Percentiles rank a stretch among this genome's conserved stretches.
These are phyloP conservation scores for Candida anglica DNA, from an alignment of 805 yeast species.

Conservation along the genomic window DNA sequence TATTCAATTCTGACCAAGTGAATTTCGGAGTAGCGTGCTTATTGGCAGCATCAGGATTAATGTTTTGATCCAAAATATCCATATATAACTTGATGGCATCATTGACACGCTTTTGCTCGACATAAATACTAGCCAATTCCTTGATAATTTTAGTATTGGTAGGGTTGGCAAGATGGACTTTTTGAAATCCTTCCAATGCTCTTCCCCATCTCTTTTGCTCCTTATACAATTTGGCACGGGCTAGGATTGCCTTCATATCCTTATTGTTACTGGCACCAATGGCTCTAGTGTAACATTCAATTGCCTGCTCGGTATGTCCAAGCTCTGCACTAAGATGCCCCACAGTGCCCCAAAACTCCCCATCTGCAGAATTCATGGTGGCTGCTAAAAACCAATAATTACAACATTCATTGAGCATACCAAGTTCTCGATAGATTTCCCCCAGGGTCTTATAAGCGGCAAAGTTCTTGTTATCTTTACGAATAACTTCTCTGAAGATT, in stretches of 20 bases:
- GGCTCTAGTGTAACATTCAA: constrained; percentile 60
- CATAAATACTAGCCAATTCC: constrained; percentile 51
- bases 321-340: constrained; percentile 64
- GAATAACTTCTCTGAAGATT: constrained; percentile 65
- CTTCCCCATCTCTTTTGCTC: constrained; percentile 64
- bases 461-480: constrained; percentile 70
- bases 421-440: constrained; percentile 70
- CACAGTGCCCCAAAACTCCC: constrained; percentile 72
- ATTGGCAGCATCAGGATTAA: constrained; percentile 21
- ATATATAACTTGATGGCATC: constrained; percentile 75
- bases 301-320: constrained; percentile 71
- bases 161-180: constrained; percentile 52
- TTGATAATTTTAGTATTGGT: constrained; percentile 55
- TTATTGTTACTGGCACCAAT: constrained; percentile 14
- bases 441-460: constrained; percentile 88
- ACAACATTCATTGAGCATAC: constrained; percentile 67
- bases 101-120: constrained; percentile 54
- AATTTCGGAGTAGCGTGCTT: constrained; percentile 44
- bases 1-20: constrained; percentile 87
- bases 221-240: constrained; percentile 64
- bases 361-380: constrained; percentile 69
- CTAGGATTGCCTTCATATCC: constrained; percentile 50
- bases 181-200: constrained; percentile 71
- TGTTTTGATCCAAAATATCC: constrained; percentile 59
- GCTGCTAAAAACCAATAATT: constrained; percentile 82